Evolutionary conservation across 176 grass and related monocot genomes (phyloP), one percentile per base, ranked within the genome.

Genomic region (Carex littledalei): DNA sequence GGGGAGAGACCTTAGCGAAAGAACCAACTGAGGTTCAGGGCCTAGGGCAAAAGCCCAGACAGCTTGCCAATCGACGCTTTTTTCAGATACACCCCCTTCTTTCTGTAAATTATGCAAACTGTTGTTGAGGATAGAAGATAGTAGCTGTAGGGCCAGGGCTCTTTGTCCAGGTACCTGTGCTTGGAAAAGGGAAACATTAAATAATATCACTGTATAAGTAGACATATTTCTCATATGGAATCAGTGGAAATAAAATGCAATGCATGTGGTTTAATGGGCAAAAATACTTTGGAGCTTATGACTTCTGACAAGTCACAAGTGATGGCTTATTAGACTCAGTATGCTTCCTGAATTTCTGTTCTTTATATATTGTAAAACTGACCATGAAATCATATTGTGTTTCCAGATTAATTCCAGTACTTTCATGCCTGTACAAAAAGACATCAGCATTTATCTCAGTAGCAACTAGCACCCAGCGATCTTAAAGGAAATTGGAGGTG

Each of bases 11-110:
- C 96, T 95, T 86, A 98, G 59, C 83, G 91, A 91, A 83, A 95
- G 87, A 84, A 88, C 88, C 86, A 95, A 63, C 67, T 98, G 88
- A 54, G 93, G 96, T 90, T 98, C 96, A 31, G 96, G 96, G 3
- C 96, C 96, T 77, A 98, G 84, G 76, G 88, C 86, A 94, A 92
- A 95, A 10, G 96, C 90, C 96, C 96, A 98, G 82, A 98, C 85
- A 85, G 96, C 91, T 98, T 95, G 93, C 91, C 96, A 98, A 67
- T 98, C 93, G 88, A 86, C 67, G 83, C 88, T 81, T 20, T 84
- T 90, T 54, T 89, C 88, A 87, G 29, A 49, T 39, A 57, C 59
- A 72, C 79, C 80, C 18, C 15, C 86, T 90, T 84, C 85, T 87
- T 87, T 90, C 75, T 88, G 88, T 65, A 98, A 88, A 11, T 85